A percentile compares a stretch with the other conserved stretches of the same genome.
These are phyloP conservation scores for Myrmaecium sp. DNA, from an alignment of 2,329 filamentous ascomycete genomes.

Conservation along the genomic window DNA sequence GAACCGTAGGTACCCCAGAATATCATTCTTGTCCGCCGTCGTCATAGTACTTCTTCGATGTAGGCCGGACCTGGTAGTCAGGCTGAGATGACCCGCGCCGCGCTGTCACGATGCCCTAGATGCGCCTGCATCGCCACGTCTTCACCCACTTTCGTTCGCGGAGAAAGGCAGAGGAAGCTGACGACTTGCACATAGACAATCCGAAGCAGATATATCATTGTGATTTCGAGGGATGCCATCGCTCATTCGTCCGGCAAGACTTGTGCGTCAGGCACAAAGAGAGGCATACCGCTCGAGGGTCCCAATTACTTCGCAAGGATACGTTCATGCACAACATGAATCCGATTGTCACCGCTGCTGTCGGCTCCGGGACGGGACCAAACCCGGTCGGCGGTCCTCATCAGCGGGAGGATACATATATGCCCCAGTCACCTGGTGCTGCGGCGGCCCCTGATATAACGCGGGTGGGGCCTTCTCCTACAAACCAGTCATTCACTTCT, in stretches of 20 bases:
- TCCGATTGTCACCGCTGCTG: constrained; percentile 23
- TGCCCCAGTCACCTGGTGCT: constrained; percentile 14
- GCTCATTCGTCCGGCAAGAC: constrained; percentile 85
- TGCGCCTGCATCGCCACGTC: no score
- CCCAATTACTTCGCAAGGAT: constrained; percentile 56
- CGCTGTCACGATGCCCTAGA: no score
- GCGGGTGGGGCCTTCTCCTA: no score
- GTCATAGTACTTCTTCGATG: no score
- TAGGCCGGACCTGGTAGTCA: no score
- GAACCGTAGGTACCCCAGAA: constrained; percentile 66
- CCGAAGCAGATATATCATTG: constrained; percentile 92
- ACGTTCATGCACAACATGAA: constrained; percentile 39
- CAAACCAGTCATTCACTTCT: no score
- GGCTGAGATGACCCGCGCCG: no score
- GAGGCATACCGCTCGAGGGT: constrained; percentile 44
- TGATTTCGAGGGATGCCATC: constrained; percentile 77
- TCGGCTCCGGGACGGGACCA: no score
- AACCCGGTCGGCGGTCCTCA: no score
- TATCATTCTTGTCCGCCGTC: constrained; percentile 1
- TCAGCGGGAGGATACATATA: not conserved
- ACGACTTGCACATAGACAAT: constrained; percentile 44
- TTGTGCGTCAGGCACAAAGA: constrained; percentile 54
- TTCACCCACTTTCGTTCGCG: no score
- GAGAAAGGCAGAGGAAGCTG: constrained; percentile 4
- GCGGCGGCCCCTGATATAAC: no score